Evolutionary conservation across 805 yeast species (phyloP).

Genomic region (Sugiyamaella valdiviana): DNA sequence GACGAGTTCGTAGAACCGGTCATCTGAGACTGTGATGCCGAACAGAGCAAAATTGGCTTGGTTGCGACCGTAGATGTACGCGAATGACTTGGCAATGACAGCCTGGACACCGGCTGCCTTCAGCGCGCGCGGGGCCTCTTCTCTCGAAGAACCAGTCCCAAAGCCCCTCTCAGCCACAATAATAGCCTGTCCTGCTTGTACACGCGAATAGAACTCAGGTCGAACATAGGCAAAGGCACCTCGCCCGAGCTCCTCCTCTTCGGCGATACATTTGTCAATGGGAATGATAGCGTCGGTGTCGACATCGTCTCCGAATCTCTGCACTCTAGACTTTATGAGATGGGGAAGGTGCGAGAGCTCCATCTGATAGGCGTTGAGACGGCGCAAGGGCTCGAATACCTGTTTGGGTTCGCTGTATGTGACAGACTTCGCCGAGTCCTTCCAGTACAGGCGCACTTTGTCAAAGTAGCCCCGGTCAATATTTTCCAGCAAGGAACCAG

Average conservation of each 20-base stretch:
- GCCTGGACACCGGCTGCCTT: constrained; percentile 12
- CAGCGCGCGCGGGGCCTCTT: constrained; percentile 10
- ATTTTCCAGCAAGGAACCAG: constrained; percentile 2
- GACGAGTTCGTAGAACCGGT: constrained; percentile 10
- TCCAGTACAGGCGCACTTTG: constrained; percentile 9
- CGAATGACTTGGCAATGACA: constrained; percentile 15
- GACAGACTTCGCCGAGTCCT: constrained; percentile 5
- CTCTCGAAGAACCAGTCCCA: constrained; percentile 16
- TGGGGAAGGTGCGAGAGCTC: constrained; percentile 8
- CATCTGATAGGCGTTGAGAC: constrained; percentile 3
- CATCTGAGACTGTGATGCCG: constrained; percentile 16
- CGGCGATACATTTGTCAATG: constrained; percentile 12
- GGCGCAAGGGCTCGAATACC: not conserved
- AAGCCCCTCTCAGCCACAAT: constrained; percentile 14
- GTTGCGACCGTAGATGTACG: constrained; percentile 13
- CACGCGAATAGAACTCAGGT: constrained; percentile 10
- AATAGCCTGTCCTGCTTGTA: constrained; percentile 6
- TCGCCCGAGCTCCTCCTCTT: constrained; percentile 5
- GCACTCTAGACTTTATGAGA: constrained; percentile 8
- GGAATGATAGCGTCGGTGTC: constrained; percentile 17
- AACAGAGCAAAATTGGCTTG: constrained; percentile 15
- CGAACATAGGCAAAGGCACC: constrained; percentile 14
- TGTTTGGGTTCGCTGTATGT: constrained; percentile 10
- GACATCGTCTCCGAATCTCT: constrained; percentile 13
- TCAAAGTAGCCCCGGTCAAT: constrained; percentile 7